Percentiles rank a stretch among this genome's conserved stretches.
Conservation (phyloP, 176 grass and related monocot species). For the Carex littledalei region DNA sequence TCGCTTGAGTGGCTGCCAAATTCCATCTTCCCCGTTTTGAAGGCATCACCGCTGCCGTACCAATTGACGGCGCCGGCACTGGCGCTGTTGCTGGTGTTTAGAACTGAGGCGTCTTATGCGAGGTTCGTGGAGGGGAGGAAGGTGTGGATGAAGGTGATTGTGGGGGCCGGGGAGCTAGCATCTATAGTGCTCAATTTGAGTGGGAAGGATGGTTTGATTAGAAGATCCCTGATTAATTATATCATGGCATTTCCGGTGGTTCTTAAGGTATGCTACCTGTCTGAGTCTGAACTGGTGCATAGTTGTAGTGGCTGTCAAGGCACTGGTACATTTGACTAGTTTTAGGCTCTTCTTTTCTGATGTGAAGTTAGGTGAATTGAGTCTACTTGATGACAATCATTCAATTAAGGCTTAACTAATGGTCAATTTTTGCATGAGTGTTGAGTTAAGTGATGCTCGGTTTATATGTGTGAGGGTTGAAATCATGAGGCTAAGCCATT, state of each 20-base stretch:
- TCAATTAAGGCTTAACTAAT: neutral
- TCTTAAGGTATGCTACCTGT: conserved; percentile 54
- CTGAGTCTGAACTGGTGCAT: neutral
- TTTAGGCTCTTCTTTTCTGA: neutral
- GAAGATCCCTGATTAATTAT: conserved; percentile 52
- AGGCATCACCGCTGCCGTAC: conserved; percentile 63
- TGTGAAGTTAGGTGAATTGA: neutral
- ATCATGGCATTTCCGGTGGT: conserved; percentile 81
- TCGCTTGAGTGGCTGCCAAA: conserved; percentile 33
- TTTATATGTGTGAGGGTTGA: neutral
- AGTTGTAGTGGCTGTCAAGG: neutral
- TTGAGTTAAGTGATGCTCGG: neutral
- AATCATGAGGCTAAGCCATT: neutral
- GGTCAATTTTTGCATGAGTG: neutral
- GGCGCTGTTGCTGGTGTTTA: conserved; percentile 86
- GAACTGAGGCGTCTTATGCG: conserved; percentile 93
- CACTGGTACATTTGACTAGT: neutral
- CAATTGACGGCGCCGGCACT: conserved; percentile 82
- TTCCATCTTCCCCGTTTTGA: conserved; percentile 43
- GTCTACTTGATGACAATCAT: neutral
- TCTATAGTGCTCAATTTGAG: conserved; percentile 42
- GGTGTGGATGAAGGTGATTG: conserved; percentile 72
- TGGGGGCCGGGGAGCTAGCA: conserved; percentile 52
- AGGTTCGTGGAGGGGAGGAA: conserved; percentile 77
- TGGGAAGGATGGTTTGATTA: conserved; percentile 1